phyloP scores from a whole-genome alignment of 2,329 filamentous ascomycete species.

The Beauveria brongniartii region DNA sequence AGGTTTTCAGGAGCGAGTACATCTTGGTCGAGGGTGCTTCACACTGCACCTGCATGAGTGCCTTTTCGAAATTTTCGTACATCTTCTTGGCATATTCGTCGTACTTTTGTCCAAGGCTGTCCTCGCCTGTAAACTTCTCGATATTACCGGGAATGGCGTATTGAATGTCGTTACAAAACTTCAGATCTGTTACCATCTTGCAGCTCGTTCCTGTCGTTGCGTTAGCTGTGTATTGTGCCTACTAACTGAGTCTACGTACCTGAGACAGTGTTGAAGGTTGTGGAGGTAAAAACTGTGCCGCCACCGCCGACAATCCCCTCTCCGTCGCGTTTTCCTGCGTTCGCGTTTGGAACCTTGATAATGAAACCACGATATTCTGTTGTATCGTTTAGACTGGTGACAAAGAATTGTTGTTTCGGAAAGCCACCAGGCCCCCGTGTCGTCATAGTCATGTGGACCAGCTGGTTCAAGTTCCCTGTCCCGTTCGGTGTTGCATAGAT shows the following conservation, averaged over 20 bases:
- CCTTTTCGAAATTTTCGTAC: slow-evolving; percentile 73
- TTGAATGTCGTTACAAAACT: slow-evolving; percentile 80
- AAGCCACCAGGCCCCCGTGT: slow-evolving; percentile 55
- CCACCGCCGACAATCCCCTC: slow-evolving; percentile 55
- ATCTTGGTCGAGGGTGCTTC: slow-evolving; percentile 63
- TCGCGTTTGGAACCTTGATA: slow-evolving; percentile 49
- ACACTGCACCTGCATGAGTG: slow-evolving; percentile 77
- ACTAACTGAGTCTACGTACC: slow-evolving; percentile 41
- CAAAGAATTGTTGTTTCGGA: slow-evolving; percentile 83
- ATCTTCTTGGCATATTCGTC: slow-evolving; percentile 63
- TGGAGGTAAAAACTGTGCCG: slow-evolving; percentile 63
- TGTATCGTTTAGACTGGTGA: slow-evolving; percentile 64
- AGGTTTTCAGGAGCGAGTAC: slow-evolving; percentile 75
- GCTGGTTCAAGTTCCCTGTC: slow-evolving; percentile 37
- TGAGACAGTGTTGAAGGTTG: slow-evolving; percentile 69
- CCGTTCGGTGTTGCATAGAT: slow-evolving; percentile 45
- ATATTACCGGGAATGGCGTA: slow-evolving; percentile 85
- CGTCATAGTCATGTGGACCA: slow-evolving; percentile 58
- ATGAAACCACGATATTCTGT: slow-evolving; percentile 67
- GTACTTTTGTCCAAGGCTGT: slow-evolving; percentile 62
- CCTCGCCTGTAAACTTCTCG: slow-evolving; percentile 46
- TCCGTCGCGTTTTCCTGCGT: slow-evolving; percentile 30
- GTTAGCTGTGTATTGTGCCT: not conserved
- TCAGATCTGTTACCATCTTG: slow-evolving; percentile 75
- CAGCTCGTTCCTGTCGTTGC: slow-evolving; percentile 61